These are phyloP conservation scores for Russula sp. DNA, from an alignment of 768 basidiomycete species.

Conservation along the genomic window DNA sequence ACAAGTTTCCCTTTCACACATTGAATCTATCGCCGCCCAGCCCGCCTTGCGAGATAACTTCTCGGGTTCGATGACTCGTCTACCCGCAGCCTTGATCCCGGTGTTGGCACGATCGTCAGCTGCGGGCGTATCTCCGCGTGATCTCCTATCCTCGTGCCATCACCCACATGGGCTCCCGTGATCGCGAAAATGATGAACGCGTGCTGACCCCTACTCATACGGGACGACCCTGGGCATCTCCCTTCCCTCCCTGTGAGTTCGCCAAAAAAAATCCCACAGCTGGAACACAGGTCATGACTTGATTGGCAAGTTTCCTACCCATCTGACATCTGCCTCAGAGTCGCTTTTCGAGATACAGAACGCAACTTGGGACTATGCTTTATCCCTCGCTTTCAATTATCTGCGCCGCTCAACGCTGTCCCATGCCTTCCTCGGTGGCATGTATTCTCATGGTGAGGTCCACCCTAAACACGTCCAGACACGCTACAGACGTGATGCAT, in stretches of 20 bases:
- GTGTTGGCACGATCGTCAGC: constrained; percentile 1
- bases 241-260: neutral
- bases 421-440: neutral
- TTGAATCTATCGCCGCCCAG: neutral
- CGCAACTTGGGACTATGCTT: neutral
- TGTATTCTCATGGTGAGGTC: neutral
- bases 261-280: neutral
- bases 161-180: neutral
- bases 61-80: constrained; percentile 3
- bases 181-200: constrained; percentile 1
- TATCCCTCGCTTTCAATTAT: neutral
- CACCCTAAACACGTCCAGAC: neutral
- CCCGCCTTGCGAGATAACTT: neutral
- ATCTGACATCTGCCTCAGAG: neutral
- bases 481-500: neutral
- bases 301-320: neutral
- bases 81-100: neutral
- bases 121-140: constrained; percentile 10
- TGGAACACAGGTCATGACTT: neutral
- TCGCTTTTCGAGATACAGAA: neutral
- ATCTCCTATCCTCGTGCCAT: neutral
- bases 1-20: neutral
- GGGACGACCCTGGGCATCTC: neutral
- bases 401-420: neutral
- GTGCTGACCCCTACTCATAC: neutral